Base-by-base conservation (phyloP, 495 filamentous ascomycete genomes). In the Aspergillus mulundensis region DNA sequence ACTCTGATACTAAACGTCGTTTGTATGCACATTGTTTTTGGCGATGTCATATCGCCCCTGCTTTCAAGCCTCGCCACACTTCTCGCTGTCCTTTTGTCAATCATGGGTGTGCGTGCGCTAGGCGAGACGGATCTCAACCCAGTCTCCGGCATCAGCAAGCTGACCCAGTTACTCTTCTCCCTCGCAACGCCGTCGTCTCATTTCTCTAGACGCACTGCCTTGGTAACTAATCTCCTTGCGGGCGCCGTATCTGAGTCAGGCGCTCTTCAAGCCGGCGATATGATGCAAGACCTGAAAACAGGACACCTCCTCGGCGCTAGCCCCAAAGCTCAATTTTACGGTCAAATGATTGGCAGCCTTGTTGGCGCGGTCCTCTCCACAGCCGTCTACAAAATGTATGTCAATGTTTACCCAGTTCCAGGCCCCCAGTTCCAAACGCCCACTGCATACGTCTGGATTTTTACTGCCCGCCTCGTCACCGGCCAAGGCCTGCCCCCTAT, bases 271-370 rank as follows among this genome's bases (percentile, higher is more conserved):
- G 95, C 94, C 3, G 94, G 94, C 12, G 94, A 99, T 67, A 85
- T 99, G 66, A 91, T 99, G 88, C 94, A 99, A 63, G 94, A 99
- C 66, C 81, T 99, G 30, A 99, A 99, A 70, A 96, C 94, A 0
- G 94, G 94, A 4, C 91, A 99, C 70, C 75, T 99, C 0, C 79
- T 99, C 3, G 91, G 91, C 14, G 94, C 94, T 8, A 83, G 90
- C 11, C 94, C 95, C 14, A 93, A 87, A 52, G 95, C 95, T 1
- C 94, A 99, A 63, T 97, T 99, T 71, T 95, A 87, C 72, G 94
- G 94, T 1, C 95, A 97, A 66, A 85, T 97, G 18, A 90, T 99
- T 45, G 94, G 94, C 11, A 88, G 85, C 39, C 81, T 89, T 0
- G 84, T 90, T n/a, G 94, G 94, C 6, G 93, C 95, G 11, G 78